These are phyloP conservation scores for Amauroascus niger DNA, from an alignment of 2,329 filamentous ascomycete species.

Conservation along the genomic window DNA sequence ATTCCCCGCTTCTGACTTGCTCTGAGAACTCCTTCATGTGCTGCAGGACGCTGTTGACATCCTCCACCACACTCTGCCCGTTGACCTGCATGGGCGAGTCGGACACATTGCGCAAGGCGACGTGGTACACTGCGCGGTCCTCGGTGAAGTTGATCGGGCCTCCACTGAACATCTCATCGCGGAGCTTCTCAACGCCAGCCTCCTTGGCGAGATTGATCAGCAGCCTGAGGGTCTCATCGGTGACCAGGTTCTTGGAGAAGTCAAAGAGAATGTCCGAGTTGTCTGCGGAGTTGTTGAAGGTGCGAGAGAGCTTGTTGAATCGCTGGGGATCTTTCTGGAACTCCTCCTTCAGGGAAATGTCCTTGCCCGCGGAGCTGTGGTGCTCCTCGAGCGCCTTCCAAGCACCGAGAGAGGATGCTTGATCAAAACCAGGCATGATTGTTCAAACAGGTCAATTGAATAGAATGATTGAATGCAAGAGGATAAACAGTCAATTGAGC, in stretches of 20 bases:
- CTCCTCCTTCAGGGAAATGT: slow-evolving; percentile 85
- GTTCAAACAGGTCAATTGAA: not conserved
- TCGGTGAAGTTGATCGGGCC: slow-evolving; percentile 99
- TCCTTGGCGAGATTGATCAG: slow-evolving; percentile 86
- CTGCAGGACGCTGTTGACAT: slow-evolving; percentile 78
- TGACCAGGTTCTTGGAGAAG: slow-evolving; percentile 98
- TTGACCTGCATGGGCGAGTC: slow-evolving; percentile 77
- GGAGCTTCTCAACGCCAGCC: slow-evolving; percentile 81
- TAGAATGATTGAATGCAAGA: not conserved
- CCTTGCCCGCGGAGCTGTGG: slow-evolving; percentile 74
- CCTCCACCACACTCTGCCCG: slow-evolving; percentile 86
- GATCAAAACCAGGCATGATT: slow-evolving; percentile 43
- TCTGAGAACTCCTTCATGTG: slow-evolving; percentile 99
- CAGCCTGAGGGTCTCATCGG: slow-evolving; percentile 78
- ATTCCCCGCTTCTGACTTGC: slow-evolving; percentile 84
- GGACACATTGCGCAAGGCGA: slow-evolving; percentile 80
- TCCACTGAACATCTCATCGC: slow-evolving; percentile 93
- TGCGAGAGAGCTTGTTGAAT: slow-evolving; percentile 82
- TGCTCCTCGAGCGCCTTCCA: slow-evolving; percentile 90
- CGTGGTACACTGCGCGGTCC: slow-evolving; percentile 89
- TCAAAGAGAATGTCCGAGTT: slow-evolving; percentile 87
- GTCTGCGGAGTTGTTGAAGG: slow-evolving; percentile 69
- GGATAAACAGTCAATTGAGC: not conserved
- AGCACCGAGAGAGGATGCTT: slow-evolving; percentile 64
- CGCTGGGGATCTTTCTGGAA: slow-evolving; percentile 81